Evolutionary conservation across 768 basidiomycete genomes (phyloP).

Genomic region (Boletus tomentosulus): DNA sequence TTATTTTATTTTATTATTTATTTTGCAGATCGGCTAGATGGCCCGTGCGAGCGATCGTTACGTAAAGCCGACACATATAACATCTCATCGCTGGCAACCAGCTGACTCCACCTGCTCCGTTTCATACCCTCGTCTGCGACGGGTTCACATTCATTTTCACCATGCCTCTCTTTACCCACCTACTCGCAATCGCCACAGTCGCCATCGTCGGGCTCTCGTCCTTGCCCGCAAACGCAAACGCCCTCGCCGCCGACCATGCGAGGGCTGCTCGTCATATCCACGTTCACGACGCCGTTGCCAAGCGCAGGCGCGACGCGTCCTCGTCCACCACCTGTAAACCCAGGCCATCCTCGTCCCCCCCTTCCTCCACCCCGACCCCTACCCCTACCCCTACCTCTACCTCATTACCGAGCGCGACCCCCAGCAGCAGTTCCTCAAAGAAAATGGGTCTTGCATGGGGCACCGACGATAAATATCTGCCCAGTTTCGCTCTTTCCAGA

Average conservation of each 20-base stretch:
- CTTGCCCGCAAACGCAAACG: slow-evolving; percentile 43
- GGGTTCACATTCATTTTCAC: slow-evolving; percentile 16
- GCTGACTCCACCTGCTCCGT: not conserved
- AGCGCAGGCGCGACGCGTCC: slow-evolving; percentile 43
- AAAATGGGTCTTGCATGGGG: slow-evolving; percentile 55
- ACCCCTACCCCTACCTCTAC: slow-evolving; percentile 4
- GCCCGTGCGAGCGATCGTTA: slow-evolving; percentile 24
- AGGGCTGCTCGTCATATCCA: slow-evolving; percentile 43
- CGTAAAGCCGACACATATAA: slow-evolving; percentile 10
- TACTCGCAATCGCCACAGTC: slow-evolving; percentile 56
- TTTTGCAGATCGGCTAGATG: slow-evolving; percentile 3
- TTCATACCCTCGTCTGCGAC: slow-evolving; percentile 13
- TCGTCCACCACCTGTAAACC: slow-evolving; percentile 54
- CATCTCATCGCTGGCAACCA: not conserved
- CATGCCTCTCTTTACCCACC: slow-evolving; percentile 25
- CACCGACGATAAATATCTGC: not conserved
- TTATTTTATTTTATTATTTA: not conserved
- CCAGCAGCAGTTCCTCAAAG: slow-evolving; percentile 8
- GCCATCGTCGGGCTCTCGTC: slow-evolving; percentile 53
- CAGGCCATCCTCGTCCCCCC: slow-evolving; percentile 26
- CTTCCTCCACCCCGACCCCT: slow-evolving; percentile 8
- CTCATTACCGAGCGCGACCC: slow-evolving; percentile 12
- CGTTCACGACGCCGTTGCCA: slow-evolving; percentile 44
- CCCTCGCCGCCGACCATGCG: slow-evolving; percentile 27
- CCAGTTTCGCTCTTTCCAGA: slow-evolving; percentile 37